Base-by-base conservation (phyloP, 2,329 filamentous ascomycete species). In the Venturia nashicola region DNA sequence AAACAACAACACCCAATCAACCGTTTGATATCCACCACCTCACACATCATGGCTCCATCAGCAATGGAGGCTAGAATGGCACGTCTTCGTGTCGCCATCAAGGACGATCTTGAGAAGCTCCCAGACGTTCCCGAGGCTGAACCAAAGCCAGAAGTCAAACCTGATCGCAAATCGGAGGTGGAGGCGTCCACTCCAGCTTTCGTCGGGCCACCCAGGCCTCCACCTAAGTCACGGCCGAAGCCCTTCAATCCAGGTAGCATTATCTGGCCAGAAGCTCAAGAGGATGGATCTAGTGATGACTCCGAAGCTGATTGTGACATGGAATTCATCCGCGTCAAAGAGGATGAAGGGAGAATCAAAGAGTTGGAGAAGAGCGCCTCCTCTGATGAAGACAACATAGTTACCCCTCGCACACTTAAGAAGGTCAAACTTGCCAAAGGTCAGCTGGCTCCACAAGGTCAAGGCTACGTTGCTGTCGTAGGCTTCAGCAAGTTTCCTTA, bases 401-500 rank as follows among this genome's bases (percentile, higher is more conserved):
- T 32, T 42, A 61, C 27, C 14, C 12, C 55, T 39, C 39, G 23
- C 18, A 11, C 32, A 32, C 16, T 36, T 4, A 9, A 36, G 27
- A 36, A 63, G 20, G 48, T 60, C 43, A 32, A 63, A 8, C 48
- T 65, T 14, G 68, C 73, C 66, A 67, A 42, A 20, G 75, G 75
- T 40, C 69, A 76, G 42, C 68, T 73, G 20, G 71, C 73, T 2
- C 69, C 72, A 4, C 27, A 69, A 23, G 69, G 68, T 27, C 70
- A 74, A 57, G 65, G 64, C 43, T 79, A 78, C 67, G 71, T 70
- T 23, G 75, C 78, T 0, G 75, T 80, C 60, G 48, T 71, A 7
- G 74, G 83, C 0, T 74, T 90, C 32, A 72, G 76, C 34, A 78
- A 77, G 23, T 91, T 87, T 68, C 83, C 84, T 0, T 79, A 82